A percentile compares a stretch with the other conserved stretches of the same genome.
Conservation (phyloP, 129 eudicot genomes). For the Saussurea involucrata region DNA sequence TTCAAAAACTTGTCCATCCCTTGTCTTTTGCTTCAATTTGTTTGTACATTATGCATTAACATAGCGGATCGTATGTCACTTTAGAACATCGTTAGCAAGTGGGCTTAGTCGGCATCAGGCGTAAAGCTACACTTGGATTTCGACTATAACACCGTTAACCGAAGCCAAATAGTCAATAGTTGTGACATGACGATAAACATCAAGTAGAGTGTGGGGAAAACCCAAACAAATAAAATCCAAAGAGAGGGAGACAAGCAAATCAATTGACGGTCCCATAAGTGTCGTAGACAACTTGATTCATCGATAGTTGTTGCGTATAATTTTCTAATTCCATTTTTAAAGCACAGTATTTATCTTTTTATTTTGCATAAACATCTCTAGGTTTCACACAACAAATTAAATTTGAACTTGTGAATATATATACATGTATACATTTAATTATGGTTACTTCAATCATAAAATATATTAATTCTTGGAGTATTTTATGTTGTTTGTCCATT, state of each 20-base stretch:
- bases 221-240: conserved; percentile 17
- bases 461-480: neutral
- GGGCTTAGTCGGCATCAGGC: neutral
- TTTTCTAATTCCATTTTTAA: neutral
- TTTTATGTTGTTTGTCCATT: conserved; percentile 19
- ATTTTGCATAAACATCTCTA: neutral
- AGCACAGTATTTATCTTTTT: neutral
- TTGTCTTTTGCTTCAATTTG: neutral
- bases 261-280: conserved; percentile 24
- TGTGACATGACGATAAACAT: conserved; percentile 29
- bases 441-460: neutral
- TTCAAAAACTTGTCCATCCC: neutral
- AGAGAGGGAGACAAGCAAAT: conserved; percentile 27
- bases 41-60: conserved; percentile 2
- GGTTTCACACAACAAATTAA: neutral
- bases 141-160: neutral
- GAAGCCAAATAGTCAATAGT: conserved; percentile 14
- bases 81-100: neutral
- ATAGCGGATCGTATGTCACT: neutral
- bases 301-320: conserved; percentile 5
- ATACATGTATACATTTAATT: too few relatives aligned
- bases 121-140: conserved; percentile 14
- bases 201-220: conserved; percentile 27
- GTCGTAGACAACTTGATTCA: conserved; percentile 11
- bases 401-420: neutral